Base-by-base conservation (phyloP, 164 flowering plant genomes). In the Stephania cephalantha region DNA sequence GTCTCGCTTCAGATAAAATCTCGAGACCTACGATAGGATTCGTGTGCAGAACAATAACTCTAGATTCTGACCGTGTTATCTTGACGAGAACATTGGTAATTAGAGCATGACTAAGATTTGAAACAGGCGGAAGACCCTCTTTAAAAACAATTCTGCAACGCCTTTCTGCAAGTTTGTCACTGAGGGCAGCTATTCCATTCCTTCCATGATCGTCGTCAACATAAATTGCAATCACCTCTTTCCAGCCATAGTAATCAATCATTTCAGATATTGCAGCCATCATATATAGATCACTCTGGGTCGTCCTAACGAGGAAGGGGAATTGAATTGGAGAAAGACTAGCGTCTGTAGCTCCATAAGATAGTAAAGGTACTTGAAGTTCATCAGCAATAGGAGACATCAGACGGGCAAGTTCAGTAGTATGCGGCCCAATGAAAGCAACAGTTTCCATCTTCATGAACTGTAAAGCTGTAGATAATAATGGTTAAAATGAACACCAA, bases 281-380 rank as follows among this genome's bases (percentile, higher is more conserved):
- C 82, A 92, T 97, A 78, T 84, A 86, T 46, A 83, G 66, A 85
- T 94, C 97, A 79, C 87, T 92, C 61, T 86, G 94, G 1, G 92
- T 83, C 15, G 92, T 85, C 75, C 95, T 85, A 12, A 96, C 80
- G 71, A 96, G 90, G 73, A 74, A 92, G 0, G 99, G 99, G 71
- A 82, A 94, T 79, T 91, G 93, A 73, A 89, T 91, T 6, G 97
- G 82, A 64, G 90, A 81, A 2, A 96, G 90, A 52, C 89, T 83
- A 29, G 99, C 97, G 58, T 96, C 99, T 30, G 93, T 88, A 20
- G 93, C 95, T 17, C 90, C 88, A 83, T 92, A 96, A 71, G 99
- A 96, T 25, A 96, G 22, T 15, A 94, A 72, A 17, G 98, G 99
- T 69, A 92, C 91, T 72, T 89, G 91, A 71, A 96, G 90, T 78